Conservation (phyloP, 768 basidiomycete genomes). For the Leccinum rimulosum region DNA sequence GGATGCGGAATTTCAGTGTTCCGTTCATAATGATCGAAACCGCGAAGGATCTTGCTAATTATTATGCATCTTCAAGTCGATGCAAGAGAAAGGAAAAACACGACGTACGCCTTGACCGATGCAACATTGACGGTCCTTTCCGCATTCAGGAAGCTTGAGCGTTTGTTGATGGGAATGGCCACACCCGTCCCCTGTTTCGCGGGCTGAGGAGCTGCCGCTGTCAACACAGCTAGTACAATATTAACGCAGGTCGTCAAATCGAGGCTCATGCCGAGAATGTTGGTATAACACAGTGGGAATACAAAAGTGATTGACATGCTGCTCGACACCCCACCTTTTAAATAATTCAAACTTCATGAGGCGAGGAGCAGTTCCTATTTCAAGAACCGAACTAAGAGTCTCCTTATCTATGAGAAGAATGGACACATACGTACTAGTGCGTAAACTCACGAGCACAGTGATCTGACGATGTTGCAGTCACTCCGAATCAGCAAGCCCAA, state of each 20-base stretch:
- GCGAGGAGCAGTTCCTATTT: too few relatives aligned
- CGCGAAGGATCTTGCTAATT: constrained; percentile 2
- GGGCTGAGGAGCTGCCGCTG: constrained; percentile 3
- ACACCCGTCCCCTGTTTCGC: neutral
- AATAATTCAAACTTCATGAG: too few relatives aligned
- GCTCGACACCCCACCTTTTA: too few relatives aligned
- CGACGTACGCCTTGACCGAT: constrained; percentile 7
- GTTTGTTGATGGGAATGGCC: constrained; percentile 14
- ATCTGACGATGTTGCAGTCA: too few relatives aligned
- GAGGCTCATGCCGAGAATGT: neutral
- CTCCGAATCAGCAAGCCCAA: too few relatives aligned
- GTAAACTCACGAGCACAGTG: too few relatives aligned
- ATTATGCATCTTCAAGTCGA: neutral
- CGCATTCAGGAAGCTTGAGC: neutral
- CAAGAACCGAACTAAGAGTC: too few relatives aligned
- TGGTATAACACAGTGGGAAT: too few relatives aligned
- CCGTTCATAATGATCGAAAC: neutral
- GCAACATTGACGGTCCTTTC: constrained; percentile 5
- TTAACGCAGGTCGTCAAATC: neutral
- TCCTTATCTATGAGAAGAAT: too few relatives aligned
- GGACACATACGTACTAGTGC: too few relatives aligned
- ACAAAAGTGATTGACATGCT: too few relatives aligned
- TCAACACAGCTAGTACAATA: constrained; percentile 2
- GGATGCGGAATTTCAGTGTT: neutral
- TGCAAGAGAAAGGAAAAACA: neutral